These are phyloP conservation scores for Dioscorea cayenensis DNA, from an alignment of 116 monocot species.

Conservation along the genomic window DNA sequence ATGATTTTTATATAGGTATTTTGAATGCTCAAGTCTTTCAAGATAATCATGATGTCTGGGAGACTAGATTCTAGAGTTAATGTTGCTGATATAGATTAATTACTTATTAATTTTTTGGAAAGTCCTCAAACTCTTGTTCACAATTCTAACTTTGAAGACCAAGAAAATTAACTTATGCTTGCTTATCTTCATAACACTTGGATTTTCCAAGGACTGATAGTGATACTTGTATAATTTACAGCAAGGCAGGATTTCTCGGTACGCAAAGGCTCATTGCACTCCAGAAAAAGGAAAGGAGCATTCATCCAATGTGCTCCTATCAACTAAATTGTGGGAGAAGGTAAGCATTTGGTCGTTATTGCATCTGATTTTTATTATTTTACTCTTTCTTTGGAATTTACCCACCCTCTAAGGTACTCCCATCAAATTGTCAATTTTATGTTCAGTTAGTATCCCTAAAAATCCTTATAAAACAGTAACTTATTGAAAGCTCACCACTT, in stretches of 20 bases:
- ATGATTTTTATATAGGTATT: no score
- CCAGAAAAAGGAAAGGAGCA: conserved; percentile 28
- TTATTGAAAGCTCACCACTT: not conserved
- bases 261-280: conserved; percentile 20
- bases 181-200: not conserved
- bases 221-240: conserved; percentile 4
- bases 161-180: no score
- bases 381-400: not conserved
- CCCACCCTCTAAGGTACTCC: no score
- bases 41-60: no score
- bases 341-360: conserved; percentile 5
- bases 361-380: not conserved
- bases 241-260: conserved; percentile 24
- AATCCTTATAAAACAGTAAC: not conserved
- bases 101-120: no score
- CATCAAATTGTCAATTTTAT: no score
- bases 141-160: no score
- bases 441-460: not conserved
- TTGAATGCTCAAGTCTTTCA: no score
- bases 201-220: not conserved
- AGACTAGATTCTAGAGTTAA: no score
- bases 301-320: conserved; percentile 4
- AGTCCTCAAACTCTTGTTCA: no score
- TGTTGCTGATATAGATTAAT: no score
- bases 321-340: conserved; percentile 39